Conservation (phyloP, 495 filamentous ascomycete species). For the Neurospora intermedia region DNA sequence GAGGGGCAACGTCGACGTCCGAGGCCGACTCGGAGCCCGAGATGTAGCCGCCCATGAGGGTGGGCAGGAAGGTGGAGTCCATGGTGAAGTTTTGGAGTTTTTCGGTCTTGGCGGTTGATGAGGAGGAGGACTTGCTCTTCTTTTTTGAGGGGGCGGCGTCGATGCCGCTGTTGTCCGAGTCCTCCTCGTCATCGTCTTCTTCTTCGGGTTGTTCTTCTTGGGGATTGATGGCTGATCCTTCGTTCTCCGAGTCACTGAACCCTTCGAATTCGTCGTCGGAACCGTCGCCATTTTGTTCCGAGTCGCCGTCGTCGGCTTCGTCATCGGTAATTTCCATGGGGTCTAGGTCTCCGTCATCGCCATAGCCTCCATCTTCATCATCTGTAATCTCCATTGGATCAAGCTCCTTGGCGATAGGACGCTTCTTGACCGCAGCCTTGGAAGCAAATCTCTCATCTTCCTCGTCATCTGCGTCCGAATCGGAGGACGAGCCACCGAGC, state of each 20-base stretch:
- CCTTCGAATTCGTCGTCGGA: constrained; percentile 6
- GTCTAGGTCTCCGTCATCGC: constrained; percentile 2
- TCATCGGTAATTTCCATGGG: constrained; percentile 13
- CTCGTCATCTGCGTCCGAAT: constrained; percentile 3
- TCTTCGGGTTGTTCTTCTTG: constrained; percentile 3
- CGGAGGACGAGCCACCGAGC: constrained; percentile 11
- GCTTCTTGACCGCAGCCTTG: constrained; percentile 1
- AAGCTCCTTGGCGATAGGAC: constrained; percentile 5
- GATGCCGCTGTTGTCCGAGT: constrained; percentile 9
- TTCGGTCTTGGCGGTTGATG: constrained; percentile 15
- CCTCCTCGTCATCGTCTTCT: background rate
- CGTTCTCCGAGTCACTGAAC: constrained; percentile 6
- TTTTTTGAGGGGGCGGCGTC: constrained; percentile 7
- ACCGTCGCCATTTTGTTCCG: background rate
- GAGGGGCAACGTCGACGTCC: constrained; percentile 39
- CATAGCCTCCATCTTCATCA: constrained; percentile 9
- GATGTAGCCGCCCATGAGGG: constrained; percentile 82
- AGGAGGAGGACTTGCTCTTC: constrained; percentile 8
- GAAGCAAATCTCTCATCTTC: constrained; percentile 7
- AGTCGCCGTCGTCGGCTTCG: constrained; percentile 4
- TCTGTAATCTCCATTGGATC: constrained; percentile 11
- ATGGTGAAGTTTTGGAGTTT: constrained; percentile 17
- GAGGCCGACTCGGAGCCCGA: constrained; percentile 68
- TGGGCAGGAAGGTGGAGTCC: constrained; percentile 71
- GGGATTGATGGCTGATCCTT: constrained; percentile 1